These are phyloP conservation scores for Athelia psychrophila DNA, from an alignment of 1,284 basidiomycete species.

Conservation along the genomic window DNA sequence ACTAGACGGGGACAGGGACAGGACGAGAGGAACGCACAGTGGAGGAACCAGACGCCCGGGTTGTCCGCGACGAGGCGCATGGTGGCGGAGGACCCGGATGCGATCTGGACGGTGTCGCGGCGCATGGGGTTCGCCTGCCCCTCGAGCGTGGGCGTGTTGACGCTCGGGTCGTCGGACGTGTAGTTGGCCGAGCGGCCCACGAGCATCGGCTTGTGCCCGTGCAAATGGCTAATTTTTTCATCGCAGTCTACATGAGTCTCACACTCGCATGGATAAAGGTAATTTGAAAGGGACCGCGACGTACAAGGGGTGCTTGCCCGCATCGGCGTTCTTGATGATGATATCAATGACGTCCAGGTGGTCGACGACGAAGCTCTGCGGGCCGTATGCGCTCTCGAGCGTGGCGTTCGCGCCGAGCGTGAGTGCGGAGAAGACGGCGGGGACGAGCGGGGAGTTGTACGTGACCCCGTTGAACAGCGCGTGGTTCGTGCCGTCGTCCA, in stretches of 20 bases:
- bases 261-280: too few species aligned
- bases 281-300: too few species aligned
- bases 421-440: constrained; percentile 72
- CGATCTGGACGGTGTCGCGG: constrained; percentile 75
- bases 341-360: constrained; percentile 80
- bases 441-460: constrained; percentile 69
- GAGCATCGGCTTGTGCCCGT: constrained; percentile 83
- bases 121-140: constrained; percentile 82
- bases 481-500: constrained; percentile 77
- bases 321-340: constrained; percentile 78
- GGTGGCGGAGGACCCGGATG: constrained; percentile 56
- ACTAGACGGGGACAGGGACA: not conserved
- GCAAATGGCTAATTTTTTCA: constrained; percentile 56
- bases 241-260: not conserved
- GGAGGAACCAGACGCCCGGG: constrained; percentile 83
- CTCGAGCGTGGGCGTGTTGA: constrained; percentile 82
- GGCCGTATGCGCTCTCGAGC: constrained; percentile 73
- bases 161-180: constrained; percentile 68
- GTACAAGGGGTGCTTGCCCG: constrained; percentile 79
- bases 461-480: constrained; percentile 73
- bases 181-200: constrained; percentile 73
- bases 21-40: constrained; percentile 48
- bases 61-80: constrained; percentile 76
- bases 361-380: constrained; percentile 71
- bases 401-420: constrained; percentile 76